phyloP scores from a whole-genome alignment of 1,284 basidiomycete genomes.

The Gastroboletus turbinatus region DNA sequence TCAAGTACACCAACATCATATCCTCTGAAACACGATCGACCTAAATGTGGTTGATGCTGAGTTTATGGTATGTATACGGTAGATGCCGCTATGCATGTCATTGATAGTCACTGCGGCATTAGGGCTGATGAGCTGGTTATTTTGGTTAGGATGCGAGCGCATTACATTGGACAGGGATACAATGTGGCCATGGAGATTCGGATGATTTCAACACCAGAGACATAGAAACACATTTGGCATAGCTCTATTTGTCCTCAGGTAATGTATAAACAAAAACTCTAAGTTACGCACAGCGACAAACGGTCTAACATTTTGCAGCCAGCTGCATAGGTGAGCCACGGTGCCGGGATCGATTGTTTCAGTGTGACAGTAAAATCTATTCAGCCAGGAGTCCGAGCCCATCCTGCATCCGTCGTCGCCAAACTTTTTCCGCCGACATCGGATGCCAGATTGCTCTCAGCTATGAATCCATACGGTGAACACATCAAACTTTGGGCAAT shows the following conservation, averaged over 20 bases:
- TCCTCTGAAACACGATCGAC: not conserved
- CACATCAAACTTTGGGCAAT: not conserved
- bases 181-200: not conserved
- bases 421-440: constrained; percentile 3
- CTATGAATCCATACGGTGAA: not conserved
- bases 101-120: not conserved
- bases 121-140: not conserved
- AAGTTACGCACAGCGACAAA: not conserved
- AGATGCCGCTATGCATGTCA: not conserved
- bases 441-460: not conserved
- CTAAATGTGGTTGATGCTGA: not conserved
- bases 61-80: not conserved
- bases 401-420: not conserved
- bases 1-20: too few species aligned
- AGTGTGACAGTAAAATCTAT: constrained; percentile 11
- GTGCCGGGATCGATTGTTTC: constrained; percentile 10
- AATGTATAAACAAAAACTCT: not conserved
- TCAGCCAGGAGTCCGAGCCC: not conserved
- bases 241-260: not conserved
- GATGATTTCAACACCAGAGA: too few species aligned
- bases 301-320: not conserved
- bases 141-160: not conserved
- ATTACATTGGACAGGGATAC: not conserved
- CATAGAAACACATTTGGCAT: not conserved
- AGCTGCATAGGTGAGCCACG: not conserved